Base-by-base conservation (phyloP, 2,329 filamentous ascomycete species). In the Grosmannia huntii region DNA sequence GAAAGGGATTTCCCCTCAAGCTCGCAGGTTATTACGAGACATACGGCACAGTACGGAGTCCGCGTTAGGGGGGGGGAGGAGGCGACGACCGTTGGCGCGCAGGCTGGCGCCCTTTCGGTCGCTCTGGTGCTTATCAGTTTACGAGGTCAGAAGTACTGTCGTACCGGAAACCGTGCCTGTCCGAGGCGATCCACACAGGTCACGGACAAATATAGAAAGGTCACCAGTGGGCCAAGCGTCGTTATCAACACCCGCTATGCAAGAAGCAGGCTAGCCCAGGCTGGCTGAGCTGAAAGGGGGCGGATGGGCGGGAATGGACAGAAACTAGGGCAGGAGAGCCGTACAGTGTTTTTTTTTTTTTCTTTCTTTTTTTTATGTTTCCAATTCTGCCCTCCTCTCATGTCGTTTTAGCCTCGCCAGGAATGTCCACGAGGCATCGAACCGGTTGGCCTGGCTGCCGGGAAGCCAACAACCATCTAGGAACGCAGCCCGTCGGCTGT, bases 201-300 rank as follows among this genome's bases (percentile, higher is more conserved):
- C 41, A 50, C 21, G 21, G 25, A 16, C 21, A 50, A 50, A 50
- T 25, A 50, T 44, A 44, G 41, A 44, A 44, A 44, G 49, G 46
- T 14, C 14, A 21, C 21, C 19, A 44, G 53, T 55, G 53, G 53
- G 53, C 41, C 53, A 10, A n/a, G 53, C 56, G 56, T 53, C 46
- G 46, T 33, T 56, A 56, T 56, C 55, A n/a, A 41, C 55, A 27
- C 21, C 25, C 27, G 36, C 38, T 56, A 33, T 19, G 27, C 9
- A 49, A 25, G 10, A 41, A 51, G 33, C 21, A n/a, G 25, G 33
- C 55, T 57, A 46, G 33, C 49, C 23, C 5, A 23, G 4, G 6
- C 36, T 41, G 56, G 56, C 25, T 11, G 36, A 53, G 56, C 56
- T 57, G 56, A 44, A 53, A 53, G 36, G 56, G 56, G 56, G 21